Evolutionary conservation across 257 asterid species (phyloP).

Genomic region (Solanum appendiculatum): DNA sequence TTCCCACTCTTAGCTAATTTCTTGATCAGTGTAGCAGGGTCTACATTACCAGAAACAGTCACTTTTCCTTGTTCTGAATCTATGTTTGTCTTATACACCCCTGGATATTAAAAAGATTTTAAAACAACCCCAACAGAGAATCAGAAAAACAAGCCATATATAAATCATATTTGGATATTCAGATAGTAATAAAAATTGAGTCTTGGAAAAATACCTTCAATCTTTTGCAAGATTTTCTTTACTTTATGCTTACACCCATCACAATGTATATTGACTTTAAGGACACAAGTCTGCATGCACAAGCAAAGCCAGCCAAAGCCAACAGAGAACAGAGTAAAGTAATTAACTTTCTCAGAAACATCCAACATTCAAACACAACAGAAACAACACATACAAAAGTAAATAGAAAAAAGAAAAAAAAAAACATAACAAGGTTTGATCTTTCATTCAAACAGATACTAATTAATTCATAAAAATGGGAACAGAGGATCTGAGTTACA

Average conservation of each 20-base stretch:
- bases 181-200: slow-evolving; percentile 6
- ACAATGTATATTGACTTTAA: slow-evolving; percentile 91
- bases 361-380: slow-evolving; percentile 1
- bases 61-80: slow-evolving; percentile 91
- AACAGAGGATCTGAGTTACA: neutral
- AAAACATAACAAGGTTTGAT: neutral
- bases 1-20: slow-evolving; percentile 76
- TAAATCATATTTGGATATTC: neutral
- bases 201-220: slow-evolving; percentile 54
- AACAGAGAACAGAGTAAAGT: slow-evolving; percentile 27
- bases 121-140: neutral
- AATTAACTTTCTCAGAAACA: slow-evolving; percentile 14
- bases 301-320: slow-evolving; percentile 46
- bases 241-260: slow-evolving; percentile 92
- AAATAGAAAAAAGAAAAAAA: neutral
- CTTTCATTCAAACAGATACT: neutral
- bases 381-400: neutral
- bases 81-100: slow-evolving; percentile 64
- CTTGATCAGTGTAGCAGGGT: slow-evolving; percentile 70
- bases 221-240: slow-evolving; percentile 89
- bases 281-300: slow-evolving; percentile 85
- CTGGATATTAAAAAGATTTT: slow-evolving; percentile 9
- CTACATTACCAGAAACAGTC: slow-evolving; percentile 85
- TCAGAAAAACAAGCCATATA: neutral
- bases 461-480: neutral